phyloP scores from a whole-genome alignment of 2,329 filamentous ascomycete genomes.

The Neonectria magnoliae region DNA sequence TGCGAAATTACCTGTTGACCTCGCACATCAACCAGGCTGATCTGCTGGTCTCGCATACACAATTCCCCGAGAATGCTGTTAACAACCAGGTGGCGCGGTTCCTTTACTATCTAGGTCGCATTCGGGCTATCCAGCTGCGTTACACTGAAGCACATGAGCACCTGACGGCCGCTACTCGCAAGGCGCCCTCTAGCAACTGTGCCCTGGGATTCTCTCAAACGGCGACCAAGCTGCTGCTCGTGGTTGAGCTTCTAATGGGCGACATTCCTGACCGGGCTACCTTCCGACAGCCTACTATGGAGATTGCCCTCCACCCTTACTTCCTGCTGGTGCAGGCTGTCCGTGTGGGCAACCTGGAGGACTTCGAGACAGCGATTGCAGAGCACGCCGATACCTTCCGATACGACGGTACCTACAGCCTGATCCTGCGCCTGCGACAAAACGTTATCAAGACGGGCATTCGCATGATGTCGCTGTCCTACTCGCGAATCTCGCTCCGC shows the following conservation, averaged over 20 bases:
- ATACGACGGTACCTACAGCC: constrained; percentile 92
- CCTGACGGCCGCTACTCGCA: constrained; percentile 90
- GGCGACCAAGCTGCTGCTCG: constrained; percentile 93
- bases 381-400: constrained; percentile 86
- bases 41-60: constrained; percentile 92
- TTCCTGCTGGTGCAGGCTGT: constrained; percentile 94
- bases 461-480: constrained; percentile 98
- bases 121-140: constrained; percentile 93
- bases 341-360: constrained; percentile 93
- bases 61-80: constrained; percentile 91
- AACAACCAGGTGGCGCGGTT: constrained; percentile 99
- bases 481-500: constrained; percentile 94
- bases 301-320: constrained; percentile 90
- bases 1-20: constrained; percentile 95
- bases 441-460: constrained; percentile 99
- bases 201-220: constrained; percentile 96
- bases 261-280: constrained; percentile 96
- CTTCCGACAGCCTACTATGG: constrained; percentile 89
- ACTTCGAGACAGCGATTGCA: constrained; percentile 88
- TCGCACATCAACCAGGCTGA: constrained; percentile 98
- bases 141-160: constrained; percentile 98
- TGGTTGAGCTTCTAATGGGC: constrained; percentile 97
- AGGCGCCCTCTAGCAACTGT: constrained; percentile 88
- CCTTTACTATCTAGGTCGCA: constrained; percentile 95
- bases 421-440: constrained; percentile 93